These are phyloP conservation scores for Asterophora parasitica DNA, from an alignment of 768 basidiomycete genomes.

Conservation along the genomic window DNA sequence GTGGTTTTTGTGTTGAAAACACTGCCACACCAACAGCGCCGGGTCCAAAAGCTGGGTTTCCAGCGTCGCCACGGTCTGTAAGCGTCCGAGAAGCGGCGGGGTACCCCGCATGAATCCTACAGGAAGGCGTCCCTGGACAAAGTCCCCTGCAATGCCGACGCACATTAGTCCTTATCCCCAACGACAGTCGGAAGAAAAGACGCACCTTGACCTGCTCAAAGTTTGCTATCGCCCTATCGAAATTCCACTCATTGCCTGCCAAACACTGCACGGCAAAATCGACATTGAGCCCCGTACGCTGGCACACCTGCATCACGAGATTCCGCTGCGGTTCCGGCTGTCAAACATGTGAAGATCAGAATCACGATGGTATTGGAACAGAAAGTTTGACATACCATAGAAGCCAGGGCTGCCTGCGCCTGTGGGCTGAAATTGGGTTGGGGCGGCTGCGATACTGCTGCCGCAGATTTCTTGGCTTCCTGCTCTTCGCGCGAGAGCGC, in stretches of 20 bases:
- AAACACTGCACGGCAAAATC: conserved; percentile 83
- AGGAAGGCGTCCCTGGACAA: conserved; percentile 53
- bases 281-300: conserved; percentile 73
- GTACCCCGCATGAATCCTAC: conserved; percentile 17
- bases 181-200: conserved; percentile 12
- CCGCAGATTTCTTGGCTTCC: conserved; percentile 23
- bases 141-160: conserved; percentile 31
- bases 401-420: conserved; percentile 47
- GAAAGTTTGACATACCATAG: conserved; percentile 47
- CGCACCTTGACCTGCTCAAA: conserved; percentile 86
- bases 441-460: conserved; percentile 22
- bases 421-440: conserved; percentile 38
- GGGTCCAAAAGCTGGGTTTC: neutral
- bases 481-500: conserved; percentile 30
- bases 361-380: neutral
- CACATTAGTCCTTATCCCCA: conserved; percentile 20
- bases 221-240: conserved; percentile 73
- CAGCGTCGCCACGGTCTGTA: neutral
- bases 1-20: neutral
- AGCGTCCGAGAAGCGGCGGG: neutral
- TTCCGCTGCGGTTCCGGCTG: conserved; percentile 70
- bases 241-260: conserved; percentile 79
- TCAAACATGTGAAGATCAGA: conserved; percentile 4
- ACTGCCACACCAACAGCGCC: neutral
- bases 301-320: conserved; percentile 64